Percentiles rank a stretch among this genome's conserved stretches.
These are phyloP conservation scores for Colletotrichum sp. DNA, from an alignment of 2,329 filamentous ascomycete species.

Conservation along the genomic window DNA sequence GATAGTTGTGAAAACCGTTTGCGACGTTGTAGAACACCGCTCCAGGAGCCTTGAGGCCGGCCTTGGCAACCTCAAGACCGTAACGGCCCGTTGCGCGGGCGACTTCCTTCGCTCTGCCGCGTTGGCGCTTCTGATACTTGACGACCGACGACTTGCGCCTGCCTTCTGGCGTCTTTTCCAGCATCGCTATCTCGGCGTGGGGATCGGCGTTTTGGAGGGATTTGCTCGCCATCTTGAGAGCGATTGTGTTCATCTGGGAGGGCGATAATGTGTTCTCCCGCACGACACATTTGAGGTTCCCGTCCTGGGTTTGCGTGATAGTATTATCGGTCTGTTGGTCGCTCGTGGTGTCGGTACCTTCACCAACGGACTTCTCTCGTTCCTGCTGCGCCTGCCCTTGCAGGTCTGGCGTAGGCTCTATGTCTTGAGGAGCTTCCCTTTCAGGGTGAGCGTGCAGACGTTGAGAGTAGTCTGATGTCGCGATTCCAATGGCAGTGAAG, in stretches of 20 bases:
- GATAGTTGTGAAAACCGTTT: conserved; percentile 76
- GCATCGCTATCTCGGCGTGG: not conserved
- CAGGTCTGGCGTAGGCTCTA: not conserved
- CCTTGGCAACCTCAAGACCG: conserved; percentile 63
- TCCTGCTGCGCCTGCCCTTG: not conserved
- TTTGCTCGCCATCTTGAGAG: conserved; percentile 34
- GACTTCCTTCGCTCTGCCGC: conserved; percentile 25
- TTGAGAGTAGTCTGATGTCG: conserved; percentile 24
- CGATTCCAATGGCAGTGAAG: conserved; percentile 68
- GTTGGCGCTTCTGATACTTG: not conserved
- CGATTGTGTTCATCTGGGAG: conserved; percentile 31
- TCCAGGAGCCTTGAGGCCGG: conserved; percentile 68
- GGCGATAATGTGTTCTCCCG: conserved; percentile 20
- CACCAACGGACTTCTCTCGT: not conserved
- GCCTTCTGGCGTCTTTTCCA: not conserved
- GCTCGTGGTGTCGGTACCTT: not conserved
- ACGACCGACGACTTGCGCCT: not conserved
- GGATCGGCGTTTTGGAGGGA: conserved; percentile 57
- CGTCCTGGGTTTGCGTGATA: not conserved
- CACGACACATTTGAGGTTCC: not conserved
- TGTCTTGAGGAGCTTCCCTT: not conserved
- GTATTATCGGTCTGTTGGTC: not conserved
- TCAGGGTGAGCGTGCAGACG: conserved; percentile 9
- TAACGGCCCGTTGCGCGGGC: conserved; percentile 55
- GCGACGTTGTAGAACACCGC: conserved; percentile 72